Conservation (phyloP, 306 rosid genomes). For the Abrus pulchellus region DNA sequence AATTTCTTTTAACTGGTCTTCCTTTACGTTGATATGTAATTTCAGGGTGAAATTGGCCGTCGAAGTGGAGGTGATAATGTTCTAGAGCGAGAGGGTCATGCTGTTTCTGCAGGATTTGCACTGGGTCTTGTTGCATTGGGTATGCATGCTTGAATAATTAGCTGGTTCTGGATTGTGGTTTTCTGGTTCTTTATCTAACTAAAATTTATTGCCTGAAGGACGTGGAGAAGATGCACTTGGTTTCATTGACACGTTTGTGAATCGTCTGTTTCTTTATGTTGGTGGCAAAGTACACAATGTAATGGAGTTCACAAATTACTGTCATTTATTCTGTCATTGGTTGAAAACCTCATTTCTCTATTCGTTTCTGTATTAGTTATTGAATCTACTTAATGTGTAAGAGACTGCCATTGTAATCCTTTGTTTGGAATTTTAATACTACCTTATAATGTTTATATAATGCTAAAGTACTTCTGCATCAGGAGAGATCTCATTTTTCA, state of each 20-base stretch:
- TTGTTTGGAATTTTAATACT: slow-evolving; percentile 39
- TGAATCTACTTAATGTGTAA: slow-evolving; percentile 29
- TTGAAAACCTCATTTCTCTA: slow-evolving; percentile 16
- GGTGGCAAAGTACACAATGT: slow-evolving; percentile 84
- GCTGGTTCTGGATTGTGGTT: slow-evolving; percentile 35
- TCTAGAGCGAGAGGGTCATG: slow-evolving; percentile 97
- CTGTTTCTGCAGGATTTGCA: slow-evolving; percentile 98
- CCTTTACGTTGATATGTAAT: slow-evolving; percentile 7
- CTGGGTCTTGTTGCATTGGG: slow-evolving; percentile 96
- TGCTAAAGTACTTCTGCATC: slow-evolving; percentile 48
- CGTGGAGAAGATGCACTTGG: slow-evolving; percentile 94
- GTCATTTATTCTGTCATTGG: background rate
- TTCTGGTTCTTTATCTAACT: slow-evolving; percentile 53
- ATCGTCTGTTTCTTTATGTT: slow-evolving; percentile 81
- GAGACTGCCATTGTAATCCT: slow-evolving; percentile 30
- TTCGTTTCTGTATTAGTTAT: background rate
- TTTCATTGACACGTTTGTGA: slow-evolving; percentile 79
- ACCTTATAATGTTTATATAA: slow-evolving; percentile 27
- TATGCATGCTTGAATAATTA: slow-evolving; percentile 49
- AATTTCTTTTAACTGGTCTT: slow-evolving; percentile 33
- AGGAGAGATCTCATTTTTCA: slow-evolving; percentile 75
- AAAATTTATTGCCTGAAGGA: slow-evolving; percentile 64
- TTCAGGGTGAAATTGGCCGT: slow-evolving; percentile 91
- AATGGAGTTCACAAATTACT: slow-evolving; percentile 46
- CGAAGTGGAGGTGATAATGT: slow-evolving; percentile 98